Base-by-base conservation (phyloP, 1,284 basidiomycete genomes). In the Cutaneotrichosporon mucoides region DNA sequence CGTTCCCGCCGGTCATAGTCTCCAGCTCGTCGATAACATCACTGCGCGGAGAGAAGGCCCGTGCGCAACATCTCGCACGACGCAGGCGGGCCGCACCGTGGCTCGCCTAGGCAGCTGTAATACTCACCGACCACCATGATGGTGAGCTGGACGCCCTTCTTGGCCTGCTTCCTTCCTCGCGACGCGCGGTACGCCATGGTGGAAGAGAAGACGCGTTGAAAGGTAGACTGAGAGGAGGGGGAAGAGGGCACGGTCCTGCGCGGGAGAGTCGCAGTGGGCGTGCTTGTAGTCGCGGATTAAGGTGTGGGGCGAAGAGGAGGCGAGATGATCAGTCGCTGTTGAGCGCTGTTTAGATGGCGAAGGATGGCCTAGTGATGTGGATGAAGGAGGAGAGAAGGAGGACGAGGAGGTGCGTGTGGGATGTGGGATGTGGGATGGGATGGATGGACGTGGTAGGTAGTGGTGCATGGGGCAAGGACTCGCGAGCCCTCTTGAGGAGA, bases 91-190 rank as follows among this genome's bases (percentile, higher is more conserved):
- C n/a, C n/a, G n/a, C 47, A n/a, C 35, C 9, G 5, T 33, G 33
- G 47, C 11, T 11, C 37, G 37, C 37, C 11, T 38, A 11, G 4
- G 11, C 37, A 5, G 16, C 5, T 6, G 7, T 8, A 36, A 51
- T 44, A 75, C 79, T 72, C 63, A 93, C 91, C 91, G 72, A 94
- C 91, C 56, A 94, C 91, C 91, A 92, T 93, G 68, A 93, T 78
- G 69, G 92, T 95, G 82, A 95, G 91, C 82, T 94, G 92, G 57
- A 95, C 89, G 79, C 92, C 92, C 85, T 95, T 95, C 82, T 95
- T 96, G 79, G 90, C 91, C 80, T 93, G 93, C 83, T 93, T 95
- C 49, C 81, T 75, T 63, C 88, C 88, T 78, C 89, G 85, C 74
- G 89, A 88, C 81, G 88, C 86, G 75, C 88, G 87, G 69, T 89